Conservation (phyloP, 805 yeast species). For the Wickerhamiella alocasiicola region DNA sequence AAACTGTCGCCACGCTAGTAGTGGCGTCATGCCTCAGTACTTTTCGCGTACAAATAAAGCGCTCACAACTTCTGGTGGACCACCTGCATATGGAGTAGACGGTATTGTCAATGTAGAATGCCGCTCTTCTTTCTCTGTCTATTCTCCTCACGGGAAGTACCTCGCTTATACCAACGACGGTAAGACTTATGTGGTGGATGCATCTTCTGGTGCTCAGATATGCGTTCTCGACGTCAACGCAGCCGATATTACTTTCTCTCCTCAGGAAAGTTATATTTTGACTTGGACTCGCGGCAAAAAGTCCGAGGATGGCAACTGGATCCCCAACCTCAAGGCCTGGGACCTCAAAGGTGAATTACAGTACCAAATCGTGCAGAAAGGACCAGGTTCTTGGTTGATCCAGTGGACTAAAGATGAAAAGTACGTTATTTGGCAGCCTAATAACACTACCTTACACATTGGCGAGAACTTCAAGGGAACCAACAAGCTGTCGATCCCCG, state of each 20-base stretch:
- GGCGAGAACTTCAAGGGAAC: conserved; percentile 31
- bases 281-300: conserved; percentile 84
- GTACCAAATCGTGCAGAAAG: conserved; percentile 54
- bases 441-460: conserved; percentile 47
- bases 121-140: conserved; percentile 36
- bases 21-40: conserved; percentile 21
- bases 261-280: conserved; percentile 66
- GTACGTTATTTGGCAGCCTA: conserved; percentile 45
- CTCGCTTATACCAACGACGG: conserved; percentile 65
- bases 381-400: conserved; percentile 71
- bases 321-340: conserved; percentile 71
- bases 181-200: conserved; percentile 43
- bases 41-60: conserved; percentile 22
- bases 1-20: background rate
- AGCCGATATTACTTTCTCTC: conserved; percentile 79
- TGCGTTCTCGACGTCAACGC: conserved; percentile 46
- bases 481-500: conserved; percentile 34
- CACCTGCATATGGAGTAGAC: conserved; percentile 21
- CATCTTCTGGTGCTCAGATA: conserved; percentile 38
- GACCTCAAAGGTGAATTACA: conserved; percentile 33
- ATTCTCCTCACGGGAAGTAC: conserved; percentile 53
- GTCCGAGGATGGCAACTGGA: conserved; percentile 59
- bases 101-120: conserved; percentile 23
- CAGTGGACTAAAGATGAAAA: conserved; percentile 77
- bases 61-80: conserved; percentile 21